A percentile compares a stretch with the other conserved stretches of the same genome.
Evolutionary conservation across 108 stramenopile genomes (phyloP).

Genomic region (Skeletonema tropicum): DNA sequence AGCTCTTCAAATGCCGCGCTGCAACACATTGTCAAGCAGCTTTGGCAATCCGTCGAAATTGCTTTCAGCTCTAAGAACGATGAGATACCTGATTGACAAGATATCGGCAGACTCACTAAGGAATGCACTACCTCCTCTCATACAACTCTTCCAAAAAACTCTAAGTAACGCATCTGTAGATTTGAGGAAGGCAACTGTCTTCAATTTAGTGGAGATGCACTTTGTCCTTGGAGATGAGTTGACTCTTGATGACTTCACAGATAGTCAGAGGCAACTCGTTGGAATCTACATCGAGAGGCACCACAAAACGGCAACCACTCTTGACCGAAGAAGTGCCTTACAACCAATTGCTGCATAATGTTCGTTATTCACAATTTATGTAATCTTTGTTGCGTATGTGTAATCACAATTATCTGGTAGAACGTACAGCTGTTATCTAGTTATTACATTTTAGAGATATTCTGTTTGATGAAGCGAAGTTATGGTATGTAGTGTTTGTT

Average conservation of each 20-base stretch:
- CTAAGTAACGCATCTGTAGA: slow-evolving; percentile 42
- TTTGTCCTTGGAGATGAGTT: slow-evolving; percentile 47
- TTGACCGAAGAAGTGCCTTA: neutral
- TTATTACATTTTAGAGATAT: neutral
- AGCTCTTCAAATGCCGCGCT: slow-evolving; percentile 18
- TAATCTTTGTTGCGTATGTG: neutral
- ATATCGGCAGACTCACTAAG: slow-evolving; percentile 26
- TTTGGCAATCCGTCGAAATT: slow-evolving; percentile 30
- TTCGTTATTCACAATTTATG: neutral
- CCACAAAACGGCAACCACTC: slow-evolving; percentile 13
- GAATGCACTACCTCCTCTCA: slow-evolving; percentile 27
- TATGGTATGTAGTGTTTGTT: neutral
- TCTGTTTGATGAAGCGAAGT: neutral
- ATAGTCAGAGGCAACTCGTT: slow-evolving; percentile 42
- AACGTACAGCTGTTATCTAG: neutral
- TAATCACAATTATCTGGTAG: neutral
- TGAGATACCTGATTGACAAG: slow-evolving; percentile 40
- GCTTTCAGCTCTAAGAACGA: slow-evolving; percentile 41
- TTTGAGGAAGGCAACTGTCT: slow-evolving; percentile 53
- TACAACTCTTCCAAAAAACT: slow-evolving; percentile 27
- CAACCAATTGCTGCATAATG: slow-evolving; percentile 19
- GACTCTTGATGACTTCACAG: slow-evolving; percentile 39
- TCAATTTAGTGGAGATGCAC: slow-evolving; percentile 50
- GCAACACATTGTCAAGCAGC: slow-evolving; percentile 2
- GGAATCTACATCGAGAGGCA: slow-evolving; percentile 49